Base-by-base conservation (phyloP, 2,329 filamentous ascomycete genomes). In the Lasiodiplodia theobromae region DNA sequence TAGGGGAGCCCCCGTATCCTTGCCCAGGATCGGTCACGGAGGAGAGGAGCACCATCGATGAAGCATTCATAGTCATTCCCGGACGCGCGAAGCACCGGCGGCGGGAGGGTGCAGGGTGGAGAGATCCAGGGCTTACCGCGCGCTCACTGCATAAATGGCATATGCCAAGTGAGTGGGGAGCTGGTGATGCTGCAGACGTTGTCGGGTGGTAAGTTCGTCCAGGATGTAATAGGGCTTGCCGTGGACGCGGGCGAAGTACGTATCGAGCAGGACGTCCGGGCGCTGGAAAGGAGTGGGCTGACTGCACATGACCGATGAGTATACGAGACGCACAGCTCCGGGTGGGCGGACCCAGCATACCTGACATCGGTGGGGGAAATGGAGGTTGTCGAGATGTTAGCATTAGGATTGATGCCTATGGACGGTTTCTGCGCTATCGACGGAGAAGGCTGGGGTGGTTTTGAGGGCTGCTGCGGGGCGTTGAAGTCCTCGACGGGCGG, bases 181-280 rank as follows among this genome's bases (percentile, higher is more conserved):
- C 73, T 92, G 90, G 60, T 89, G 89, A 11, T 89, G 80, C 72
- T 92, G 90, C 71, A 93, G 81, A 28, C 89, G 86, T 78, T 94
- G 92, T 68, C 93, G 86, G 11, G 92, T 89, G 0, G 87, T 88
- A 0, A 89, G 84, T 78, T 97, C 93, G 75, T 96, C 92, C 3
- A 97, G 83, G 64, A 96, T 90, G 74, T 92, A 89, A 72, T 91
- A 96, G 1, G 93, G 92, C 75, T 94, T 95, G 63, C 90, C 91
- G 77, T 97, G 93, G 49, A 94, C 88, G 63, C 91, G 87, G 25
- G 85, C 82, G 77, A 97, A 96, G 77, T 94, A 97, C 6, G 90
- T 91, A 74, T 96, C 91, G 37, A 96, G 82, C 34, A 94, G 82
- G 1, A 86, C 81, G 74, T 92, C 89, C 1, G 86, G 85, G 69